phyloP scores from a whole-genome alignment of 1,284 basidiomycete genomes.

The Naganishia sp. region DNA sequence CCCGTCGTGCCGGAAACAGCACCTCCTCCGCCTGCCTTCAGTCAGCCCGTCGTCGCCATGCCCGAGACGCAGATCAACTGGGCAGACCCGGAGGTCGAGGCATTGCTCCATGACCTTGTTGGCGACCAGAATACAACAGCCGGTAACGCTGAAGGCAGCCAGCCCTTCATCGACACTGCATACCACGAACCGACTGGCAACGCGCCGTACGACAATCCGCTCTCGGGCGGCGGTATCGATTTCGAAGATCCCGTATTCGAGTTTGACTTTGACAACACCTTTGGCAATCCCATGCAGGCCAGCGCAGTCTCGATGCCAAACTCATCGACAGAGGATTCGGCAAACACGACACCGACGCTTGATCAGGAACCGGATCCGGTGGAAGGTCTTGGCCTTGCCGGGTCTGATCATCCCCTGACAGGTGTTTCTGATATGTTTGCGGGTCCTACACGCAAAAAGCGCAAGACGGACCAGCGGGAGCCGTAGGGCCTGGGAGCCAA shows the following conservation, averaged over 20 bases:
- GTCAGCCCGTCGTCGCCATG: neutral
- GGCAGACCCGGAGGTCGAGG: slow-evolving; percentile 29
- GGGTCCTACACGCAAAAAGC: slow-evolving; percentile 33
- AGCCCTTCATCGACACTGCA: neutral
- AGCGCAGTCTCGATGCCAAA: slow-evolving; percentile 16
- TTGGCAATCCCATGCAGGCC: slow-evolving; percentile 21
- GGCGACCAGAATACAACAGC: neutral
- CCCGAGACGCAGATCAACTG: slow-evolving; percentile 16
- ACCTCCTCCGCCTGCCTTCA: neutral
- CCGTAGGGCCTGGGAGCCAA: neutral
- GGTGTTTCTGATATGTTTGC: slow-evolving; percentile 7
- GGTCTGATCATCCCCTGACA: slow-evolving; percentile 4
- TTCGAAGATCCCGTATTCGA: slow-evolving; percentile 22
- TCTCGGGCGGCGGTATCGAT: slow-evolving; percentile 7
- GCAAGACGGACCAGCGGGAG: slow-evolving; percentile 34
- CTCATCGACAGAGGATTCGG: slow-evolving; percentile 15
- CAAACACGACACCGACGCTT: slow-evolving; percentile 6
- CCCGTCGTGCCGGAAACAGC: too few species aligned
- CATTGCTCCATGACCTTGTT: slow-evolving; percentile 16
- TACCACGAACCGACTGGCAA: neutral
- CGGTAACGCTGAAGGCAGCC: neutral
- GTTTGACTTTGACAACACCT: slow-evolving; percentile 26
- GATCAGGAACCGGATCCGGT: neutral
- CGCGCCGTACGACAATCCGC: slow-evolving; percentile 9
- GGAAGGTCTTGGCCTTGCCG: neutral